Percentiles rank a stretch among this genome's conserved stretches.
Conservation (phyloP, 805 yeast species). For the Yarrowia sp. region DNA sequence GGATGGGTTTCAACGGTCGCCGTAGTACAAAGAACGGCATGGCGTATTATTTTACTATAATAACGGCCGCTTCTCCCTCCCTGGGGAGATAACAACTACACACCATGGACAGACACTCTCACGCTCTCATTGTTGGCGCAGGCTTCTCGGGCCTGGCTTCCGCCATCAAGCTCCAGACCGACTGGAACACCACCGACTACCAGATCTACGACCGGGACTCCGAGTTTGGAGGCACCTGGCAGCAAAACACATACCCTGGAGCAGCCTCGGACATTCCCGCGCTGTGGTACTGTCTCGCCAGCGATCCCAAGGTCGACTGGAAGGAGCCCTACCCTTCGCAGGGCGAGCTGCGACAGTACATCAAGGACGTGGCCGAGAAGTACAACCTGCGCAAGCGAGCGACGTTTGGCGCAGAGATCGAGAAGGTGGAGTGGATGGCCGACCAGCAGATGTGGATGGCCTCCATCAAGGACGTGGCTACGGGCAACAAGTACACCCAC, state of each 20-base stretch:
- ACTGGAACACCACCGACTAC: slow-evolving; percentile 28
- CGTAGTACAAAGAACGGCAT: neutral
- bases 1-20: neutral
- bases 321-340: slow-evolving; percentile 17
- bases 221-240: slow-evolving; percentile 28
- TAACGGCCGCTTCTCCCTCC: neutral
- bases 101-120: neutral
- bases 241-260: slow-evolving; percentile 27
- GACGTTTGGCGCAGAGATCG: slow-evolving; percentile 6
- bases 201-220: slow-evolving; percentile 28
- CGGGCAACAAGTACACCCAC: neutral
- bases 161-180: slow-evolving; percentile 29
- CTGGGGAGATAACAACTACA: neutral
- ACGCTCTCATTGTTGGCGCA: slow-evolving; percentile 28
- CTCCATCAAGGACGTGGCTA: neutral
- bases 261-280: slow-evolving; percentile 27
- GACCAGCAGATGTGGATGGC: slow-evolving; percentile 19
- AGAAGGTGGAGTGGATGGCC: slow-evolving; percentile 25
- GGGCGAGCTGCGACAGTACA: slow-evolving; percentile 14
- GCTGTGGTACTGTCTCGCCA: slow-evolving; percentile 27
- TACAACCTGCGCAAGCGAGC: slow-evolving; percentile 3
- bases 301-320: slow-evolving; percentile 28
- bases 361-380: slow-evolving; percentile 26
- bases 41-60: slow-evolving; percentile 7
- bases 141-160: slow-evolving; percentile 31